These are phyloP conservation scores for Zygosaccharomyces kombuchaensis DNA, from an alignment of 805 yeast species.

Conservation along the genomic window DNA sequence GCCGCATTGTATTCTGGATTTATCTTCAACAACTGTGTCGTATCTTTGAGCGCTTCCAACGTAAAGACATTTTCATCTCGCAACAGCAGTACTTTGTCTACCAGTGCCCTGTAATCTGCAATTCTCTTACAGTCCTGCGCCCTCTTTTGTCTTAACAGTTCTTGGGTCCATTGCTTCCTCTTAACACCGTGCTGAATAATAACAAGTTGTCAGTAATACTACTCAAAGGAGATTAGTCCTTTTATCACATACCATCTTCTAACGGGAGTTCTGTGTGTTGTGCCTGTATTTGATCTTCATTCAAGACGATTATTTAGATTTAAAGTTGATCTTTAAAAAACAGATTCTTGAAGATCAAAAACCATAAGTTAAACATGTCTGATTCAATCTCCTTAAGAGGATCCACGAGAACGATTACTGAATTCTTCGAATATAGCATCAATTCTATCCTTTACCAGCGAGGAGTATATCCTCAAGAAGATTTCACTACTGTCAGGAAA, in stretches of 20 bases:
- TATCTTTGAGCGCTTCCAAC: slow-evolving; percentile 43
- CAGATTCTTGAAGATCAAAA: not conserved
- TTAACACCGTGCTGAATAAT: slow-evolving; percentile 64
- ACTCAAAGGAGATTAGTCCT: not conserved
- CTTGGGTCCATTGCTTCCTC: slow-evolving; percentile 52
- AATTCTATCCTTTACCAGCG: slow-evolving; percentile 82
- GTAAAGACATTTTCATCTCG: slow-evolving; percentile 33
- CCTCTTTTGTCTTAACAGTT: slow-evolving; percentile 48
- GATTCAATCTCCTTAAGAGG: slow-evolving; percentile 55
- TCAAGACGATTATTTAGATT: not conserved
- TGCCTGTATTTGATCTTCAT: not conserved
- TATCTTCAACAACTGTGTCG: slow-evolving; percentile 52
- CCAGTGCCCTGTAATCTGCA: slow-evolving; percentile 46
- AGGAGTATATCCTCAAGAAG: slow-evolving; percentile 85
- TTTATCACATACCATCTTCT: slow-evolving; percentile 11
- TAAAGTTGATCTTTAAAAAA: not conserved
- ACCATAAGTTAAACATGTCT: slow-evolving; percentile 9
- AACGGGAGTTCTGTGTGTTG: not conserved
- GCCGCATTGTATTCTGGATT: slow-evolving; percentile 87
- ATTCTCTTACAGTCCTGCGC: slow-evolving; percentile 61
- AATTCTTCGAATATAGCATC: slow-evolving; percentile 77
- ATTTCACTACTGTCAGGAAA: slow-evolving; percentile 70
- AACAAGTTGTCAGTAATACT: slow-evolving; percentile 1
- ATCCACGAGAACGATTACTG: slow-evolving; percentile 72
- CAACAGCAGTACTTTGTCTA: slow-evolving; percentile 39